Percentiles rank a stretch among this genome's conserved stretches.
Conservation (phyloP, 1,284 basidiomycete genomes). For the Trametes polyzona region DNA sequence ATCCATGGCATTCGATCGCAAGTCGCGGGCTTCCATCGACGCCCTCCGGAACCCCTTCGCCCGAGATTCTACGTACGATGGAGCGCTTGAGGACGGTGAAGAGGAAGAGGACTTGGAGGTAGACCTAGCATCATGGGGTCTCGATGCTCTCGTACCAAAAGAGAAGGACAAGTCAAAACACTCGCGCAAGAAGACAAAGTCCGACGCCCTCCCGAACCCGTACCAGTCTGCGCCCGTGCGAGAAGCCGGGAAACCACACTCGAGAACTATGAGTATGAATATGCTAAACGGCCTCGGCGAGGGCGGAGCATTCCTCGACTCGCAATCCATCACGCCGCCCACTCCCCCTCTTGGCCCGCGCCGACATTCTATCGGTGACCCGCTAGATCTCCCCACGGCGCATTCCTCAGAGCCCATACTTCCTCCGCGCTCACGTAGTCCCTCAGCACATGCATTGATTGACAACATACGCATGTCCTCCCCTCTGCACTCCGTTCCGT, state of each 20-base stretch:
- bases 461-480: constrained; percentile 47
- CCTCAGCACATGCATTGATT: constrained; percentile 54
- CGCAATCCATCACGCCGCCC: constrained; percentile 27
- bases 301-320: constrained; percentile 49
- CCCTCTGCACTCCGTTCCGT: constrained; percentile 61
- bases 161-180: constrained; percentile 36
- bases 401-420: constrained; percentile 29
- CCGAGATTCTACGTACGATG: constrained; percentile 60
- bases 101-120: constrained; percentile 66
- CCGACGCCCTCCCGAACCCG: constrained; percentile 54
- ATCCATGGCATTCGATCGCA: constrained; percentile 51
- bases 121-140: constrained; percentile 81
- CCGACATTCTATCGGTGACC: constrained; percentile 56
- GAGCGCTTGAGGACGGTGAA: constrained; percentile 45
- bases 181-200: constrained; percentile 48
- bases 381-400: constrained; percentile 50
- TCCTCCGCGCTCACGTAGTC: constrained; percentile 44
- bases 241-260: constrained; percentile 31
- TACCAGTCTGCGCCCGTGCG: constrained; percentile 33
- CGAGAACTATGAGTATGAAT: constrained; percentile 67
- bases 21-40: constrained; percentile 57
- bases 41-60: constrained; percentile 73
- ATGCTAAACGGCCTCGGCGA: constrained; percentile 56
- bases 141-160: constrained; percentile 75
- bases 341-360: constrained; percentile 34